Base-by-base conservation (phyloP, 768 basidiomycete species). In the Mycena albidolilacea region DNA sequence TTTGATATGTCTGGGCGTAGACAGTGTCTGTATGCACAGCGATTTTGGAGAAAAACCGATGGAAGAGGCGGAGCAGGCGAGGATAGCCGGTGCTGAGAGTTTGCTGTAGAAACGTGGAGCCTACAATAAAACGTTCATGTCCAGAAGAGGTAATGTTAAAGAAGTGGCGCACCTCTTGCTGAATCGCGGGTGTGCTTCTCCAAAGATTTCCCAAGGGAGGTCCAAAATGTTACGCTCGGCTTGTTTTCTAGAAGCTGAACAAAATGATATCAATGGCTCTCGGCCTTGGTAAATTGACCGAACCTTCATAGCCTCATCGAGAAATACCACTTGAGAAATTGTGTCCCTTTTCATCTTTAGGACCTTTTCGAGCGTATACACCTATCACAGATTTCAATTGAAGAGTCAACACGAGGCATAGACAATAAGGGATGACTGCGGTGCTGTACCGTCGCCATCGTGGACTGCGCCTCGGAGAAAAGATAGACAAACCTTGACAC, bases 41-140 rank as follows among this genome's bases (percentile, higher is more conserved):
- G 64, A 99, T 96, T 80, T 97, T 97, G 39, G 93, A 91, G 80
- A 99, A 99, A 84, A 99, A 98, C 50, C 97, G 96, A 67, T 99
- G 98, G 83, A 99, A 97, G 2, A 98, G 87, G 11, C 98, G 90
- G 10, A 99, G 81, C 3, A 99, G 85, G 61, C 90, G 90, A 4
- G 97, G 96, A 82, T 99, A 99, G 19, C 95, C 94, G 2, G 90
- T 85, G 75, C 92, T 92, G 50, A 99, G 84, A 5, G 95, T 95
- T 77, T 97, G 96, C 76, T 98, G 97, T 12, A 98, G 82, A 81
- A 99, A 99, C 0, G 90, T 89, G 0, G 97, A 98, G 19, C 88
- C 96, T 98, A 73, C n/a, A 50, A 30, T 37, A n/a, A 64, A 19
- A 63, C 52, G 23, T 39, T 62, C 5, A 7, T 66, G 44, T 48